These are phyloP conservation scores for Elaeis guineensis DNA, from an alignment of 176 grass and related monocot species.

Conservation along the genomic window DNA sequence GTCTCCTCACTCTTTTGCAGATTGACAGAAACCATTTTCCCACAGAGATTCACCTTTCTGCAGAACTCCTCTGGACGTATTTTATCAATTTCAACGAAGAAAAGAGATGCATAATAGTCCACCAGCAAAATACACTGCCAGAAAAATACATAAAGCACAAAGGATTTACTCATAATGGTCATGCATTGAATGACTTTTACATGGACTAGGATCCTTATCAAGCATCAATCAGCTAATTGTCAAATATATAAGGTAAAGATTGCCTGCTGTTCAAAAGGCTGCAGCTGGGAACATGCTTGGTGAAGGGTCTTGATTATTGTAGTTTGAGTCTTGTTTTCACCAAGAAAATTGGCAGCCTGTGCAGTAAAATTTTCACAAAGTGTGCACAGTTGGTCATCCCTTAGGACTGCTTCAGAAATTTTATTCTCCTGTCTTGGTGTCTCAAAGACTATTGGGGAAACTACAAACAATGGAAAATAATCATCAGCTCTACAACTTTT, in stretches of 20 bases:
- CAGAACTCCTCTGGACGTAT: conserved; percentile 66
- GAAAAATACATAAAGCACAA: not conserved
- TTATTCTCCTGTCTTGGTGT: not conserved
- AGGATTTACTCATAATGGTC: too few relatives aligned
- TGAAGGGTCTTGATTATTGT: conserved; percentile 10
- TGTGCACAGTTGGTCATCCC: conserved; percentile 12
- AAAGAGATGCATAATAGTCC: conserved; percentile 63
- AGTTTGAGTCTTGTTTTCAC: conserved; percentile 16
- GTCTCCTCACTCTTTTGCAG: too few relatives aligned
- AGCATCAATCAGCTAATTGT: too few relatives aligned
- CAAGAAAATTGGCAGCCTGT: conserved; percentile 3
- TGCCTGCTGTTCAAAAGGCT: not conserved
- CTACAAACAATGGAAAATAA: too few relatives aligned
- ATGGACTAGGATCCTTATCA: too few relatives aligned
- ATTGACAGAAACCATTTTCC: too few relatives aligned
- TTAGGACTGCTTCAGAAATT: conserved; percentile 1
- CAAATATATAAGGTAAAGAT: not conserved
- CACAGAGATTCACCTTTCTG: conserved; percentile 34
- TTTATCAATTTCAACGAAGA: conserved; percentile 54
- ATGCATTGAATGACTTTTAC: too few relatives aligned
- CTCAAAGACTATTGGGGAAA: too few relatives aligned
- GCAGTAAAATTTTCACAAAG: conserved; percentile 5
- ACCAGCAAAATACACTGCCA: conserved; percentile 60
- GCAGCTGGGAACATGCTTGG: conserved; percentile 15
- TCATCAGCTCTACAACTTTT: too few relatives aligned